A percentile compares a stretch with the other conserved stretches of the same genome.
phyloP scores from a whole-genome alignment of 805 yeast species.

The Starmerella gropengiesseri region DNA sequence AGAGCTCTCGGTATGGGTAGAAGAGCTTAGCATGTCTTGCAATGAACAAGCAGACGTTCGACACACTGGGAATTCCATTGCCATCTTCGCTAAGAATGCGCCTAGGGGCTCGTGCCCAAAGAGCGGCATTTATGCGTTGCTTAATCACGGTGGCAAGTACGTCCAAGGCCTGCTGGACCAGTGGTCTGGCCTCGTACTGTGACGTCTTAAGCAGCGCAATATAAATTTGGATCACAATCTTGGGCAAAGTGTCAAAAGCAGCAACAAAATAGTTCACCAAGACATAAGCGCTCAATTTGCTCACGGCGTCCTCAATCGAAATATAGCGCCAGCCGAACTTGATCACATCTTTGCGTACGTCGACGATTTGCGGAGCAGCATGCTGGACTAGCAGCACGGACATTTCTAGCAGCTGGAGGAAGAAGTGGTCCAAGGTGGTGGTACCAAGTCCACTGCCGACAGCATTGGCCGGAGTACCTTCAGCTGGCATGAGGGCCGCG shows the following conservation, averaged over 20 bases:
- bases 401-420: constrained; percentile 69
- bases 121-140: constrained; percentile 45
- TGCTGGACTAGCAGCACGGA: constrained; percentile 66
- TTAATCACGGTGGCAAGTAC: constrained; percentile 79
- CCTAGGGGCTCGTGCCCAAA: constrained; percentile 93
- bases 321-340: constrained; percentile 91
- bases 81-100: constrained; percentile 86
- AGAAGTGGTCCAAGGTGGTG: constrained; percentile 50
- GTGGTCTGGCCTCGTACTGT: constrained; percentile 68
- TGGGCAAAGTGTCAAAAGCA: constrained; percentile 77
- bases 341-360: constrained; percentile 69
- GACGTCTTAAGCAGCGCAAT: constrained; percentile 79
- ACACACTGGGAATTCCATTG: constrained; percentile 71
- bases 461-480: constrained; percentile 15
- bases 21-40: constrained; percentile 77
- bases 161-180: constrained; percentile 82
- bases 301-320: constrained; percentile 73
- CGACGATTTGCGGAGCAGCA: constrained; percentile 49
- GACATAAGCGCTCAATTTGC: constrained; percentile 88
- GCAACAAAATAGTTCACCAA: constrained; percentile 78
- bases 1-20: constrained; percentile 76
- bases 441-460: constrained; percentile 16
- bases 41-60: constrained; percentile 79
- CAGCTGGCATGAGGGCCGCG: constrained; percentile 42
- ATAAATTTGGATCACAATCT: constrained; percentile 82